A percentile compares a stretch with the other conserved stretches of the same genome.
phyloP scores from a whole-genome alignment of 371 early-diverging fungal genomes.

The Blakeslea trispora region DNA sequence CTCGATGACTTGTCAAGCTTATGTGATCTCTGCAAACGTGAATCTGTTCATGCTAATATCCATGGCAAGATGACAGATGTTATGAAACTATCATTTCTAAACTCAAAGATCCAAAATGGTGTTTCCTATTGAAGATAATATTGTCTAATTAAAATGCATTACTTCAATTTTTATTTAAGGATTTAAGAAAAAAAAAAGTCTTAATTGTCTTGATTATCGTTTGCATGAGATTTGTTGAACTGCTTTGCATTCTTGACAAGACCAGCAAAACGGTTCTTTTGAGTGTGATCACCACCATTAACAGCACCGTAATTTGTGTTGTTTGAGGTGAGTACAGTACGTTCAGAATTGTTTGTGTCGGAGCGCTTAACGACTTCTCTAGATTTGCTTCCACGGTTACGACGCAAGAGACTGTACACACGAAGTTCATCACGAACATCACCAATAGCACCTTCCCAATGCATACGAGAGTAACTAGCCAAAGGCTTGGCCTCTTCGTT shows the following conservation, averaged over 20 bases:
- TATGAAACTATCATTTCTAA: too few relatives aligned
- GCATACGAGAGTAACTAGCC: slow-evolving; percentile 54
- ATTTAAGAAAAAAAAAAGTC: too few relatives aligned
- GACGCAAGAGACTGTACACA: slow-evolving; percentile 56
- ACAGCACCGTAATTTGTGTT: slow-evolving; percentile 23
- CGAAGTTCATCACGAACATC: slow-evolving; percentile 50
- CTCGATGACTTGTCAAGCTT: too few relatives aligned
- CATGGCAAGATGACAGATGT: too few relatives aligned
- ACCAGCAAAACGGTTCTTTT: slow-evolving; percentile 34
- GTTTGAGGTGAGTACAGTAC: slow-evolving; percentile 10
- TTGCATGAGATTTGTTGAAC: slow-evolving; percentile 29
- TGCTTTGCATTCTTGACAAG: slow-evolving; percentile 41
- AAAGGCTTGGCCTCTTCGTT: slow-evolving; percentile 59
- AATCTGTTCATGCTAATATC: too few relatives aligned
- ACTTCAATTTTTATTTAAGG: slow-evolving; percentile 1
- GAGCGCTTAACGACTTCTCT: slow-evolving; percentile 15
- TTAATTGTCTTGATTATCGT: slow-evolving; percentile 2
- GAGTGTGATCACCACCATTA: not conserved
- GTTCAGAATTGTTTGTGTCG: slow-evolving; percentile 11
- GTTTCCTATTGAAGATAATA: too few relatives aligned
- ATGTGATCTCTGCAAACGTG: too few relatives aligned
- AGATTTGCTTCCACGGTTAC: slow-evolving; percentile 26
- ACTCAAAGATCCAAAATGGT: too few relatives aligned
- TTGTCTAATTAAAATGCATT: too few relatives aligned
- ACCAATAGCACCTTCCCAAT: slow-evolving; percentile 61